A percentile compares a stretch with the other conserved stretches of the same genome.
phyloP scores from a whole-genome alignment of 305 asterid genomes.

The Solanum hybrid region DNA sequence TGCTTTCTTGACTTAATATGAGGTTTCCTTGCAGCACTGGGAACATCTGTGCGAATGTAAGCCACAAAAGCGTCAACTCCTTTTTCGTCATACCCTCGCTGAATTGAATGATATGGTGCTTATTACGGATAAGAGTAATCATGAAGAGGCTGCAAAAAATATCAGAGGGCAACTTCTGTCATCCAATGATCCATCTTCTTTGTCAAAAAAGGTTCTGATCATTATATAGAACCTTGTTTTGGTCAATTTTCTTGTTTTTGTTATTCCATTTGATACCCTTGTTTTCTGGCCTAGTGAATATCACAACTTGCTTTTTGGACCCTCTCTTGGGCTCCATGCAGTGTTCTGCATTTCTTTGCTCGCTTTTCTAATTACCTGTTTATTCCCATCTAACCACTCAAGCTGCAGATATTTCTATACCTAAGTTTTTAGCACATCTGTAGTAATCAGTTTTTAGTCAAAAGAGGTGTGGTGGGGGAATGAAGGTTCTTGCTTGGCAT shows the following conservation, averaged over 20 bases:
- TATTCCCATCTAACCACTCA: neutral
- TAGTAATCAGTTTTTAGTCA: neutral
- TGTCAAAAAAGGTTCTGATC: constrained; percentile 58
- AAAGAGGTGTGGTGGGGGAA: neutral
- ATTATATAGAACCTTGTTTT: neutral
- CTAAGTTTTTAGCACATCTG: neutral
- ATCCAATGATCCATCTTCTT: constrained; percentile 30
- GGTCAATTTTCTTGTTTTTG: neutral
- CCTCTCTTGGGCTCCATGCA: neutral
- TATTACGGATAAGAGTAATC: constrained; percentile 29
- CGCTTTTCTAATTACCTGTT: neutral
- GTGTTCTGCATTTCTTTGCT: neutral
- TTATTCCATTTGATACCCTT: neutral
- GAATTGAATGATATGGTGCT: constrained; percentile 63
- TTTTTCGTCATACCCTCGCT: constrained; percentile 72
- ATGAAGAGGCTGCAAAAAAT: constrained; percentile 32
- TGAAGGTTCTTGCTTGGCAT: neutral
- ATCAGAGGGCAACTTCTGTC: constrained; percentile 25
- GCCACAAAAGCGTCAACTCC: constrained; percentile 58
- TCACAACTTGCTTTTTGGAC: neutral
- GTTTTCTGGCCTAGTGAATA: neutral
- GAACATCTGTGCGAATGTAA: constrained; percentile 92
- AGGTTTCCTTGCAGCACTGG: constrained; percentile 65
- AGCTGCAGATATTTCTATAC: neutral
- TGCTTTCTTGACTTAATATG: constrained; percentile 1